Base-by-base conservation (phyloP, 2,329 filamentous ascomycete species). In the Stachybotrys echinatus region DNA sequence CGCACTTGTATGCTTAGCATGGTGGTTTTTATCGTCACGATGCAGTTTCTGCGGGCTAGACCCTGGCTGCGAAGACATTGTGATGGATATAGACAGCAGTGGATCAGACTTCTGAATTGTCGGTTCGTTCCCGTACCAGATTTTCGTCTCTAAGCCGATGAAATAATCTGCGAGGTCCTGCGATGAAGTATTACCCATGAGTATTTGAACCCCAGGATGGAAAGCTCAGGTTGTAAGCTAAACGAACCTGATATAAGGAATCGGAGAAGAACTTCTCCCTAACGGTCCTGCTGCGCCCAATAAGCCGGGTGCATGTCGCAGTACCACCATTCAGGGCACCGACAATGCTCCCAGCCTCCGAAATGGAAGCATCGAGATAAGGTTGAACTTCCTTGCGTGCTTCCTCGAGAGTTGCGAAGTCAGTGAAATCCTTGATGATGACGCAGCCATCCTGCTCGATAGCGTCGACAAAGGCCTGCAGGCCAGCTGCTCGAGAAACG, bases 1-100 rank as follows among this genome's bases (percentile, higher is more conserved):
- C 0, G 59, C 50, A 14, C 54, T 43, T 4, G 45, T 19, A 51
- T 71, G 67, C 5, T 63, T 57, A 6, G 62, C 63, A 48, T 70
- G 68, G 47, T 69, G 67, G 48, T 67, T 69, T 51, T 69, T 70
- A 52, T 71, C 68, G 49, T 69, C 66, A 5, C 68, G 64, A 48
- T 70, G 67, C 6, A 70, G 57, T 8, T 58, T 55, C 49, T 69
- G 66, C 1, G 66, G 57, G 5, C 56, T 50, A 3, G 61, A 64
- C 3, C 64, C 62, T 0, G 67, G 65, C 6, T 60, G 63, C 1
- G 64, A 64, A 44, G 64, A 62, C 59, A 70, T 67, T 1, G 68
- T 65, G 45, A 69, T 70, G 19, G 66, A 56, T 22, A 68, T 68
- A 6, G 65, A 68, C 6, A 71, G 60, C 1, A 68, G 52, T 2